Base-by-base conservation (phyloP, 192 early-diverging fungal species). In the Fimicolochytrium jonesii region DNA sequence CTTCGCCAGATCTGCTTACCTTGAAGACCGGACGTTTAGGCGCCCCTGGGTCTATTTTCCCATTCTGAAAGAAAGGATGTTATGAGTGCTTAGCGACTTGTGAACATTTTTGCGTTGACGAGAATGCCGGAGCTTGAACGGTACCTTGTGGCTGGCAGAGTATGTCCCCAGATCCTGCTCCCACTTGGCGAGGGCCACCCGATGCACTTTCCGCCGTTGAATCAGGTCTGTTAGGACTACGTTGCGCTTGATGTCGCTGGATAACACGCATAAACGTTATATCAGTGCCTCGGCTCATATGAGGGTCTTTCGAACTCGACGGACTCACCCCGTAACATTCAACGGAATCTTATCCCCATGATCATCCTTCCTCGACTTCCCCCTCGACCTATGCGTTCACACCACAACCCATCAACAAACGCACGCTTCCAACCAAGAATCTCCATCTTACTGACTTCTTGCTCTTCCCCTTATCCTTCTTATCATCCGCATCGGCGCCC, bases 11-110 rank as follows among this genome's bases (percentile, higher is more conserved):
- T n/a, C n/a, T n/a, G n/a, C 37, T 23, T 71, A 72, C 76, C 62
- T 76, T 81, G 59, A 78, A 81, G 17, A 81, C 18, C 1, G 74
- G 73, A 20, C 63, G 66, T 59, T 62, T 68, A 4, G 71, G 73
- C 31, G 45, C 33, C 10, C 58, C 60, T 17, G 56, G 31, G 7
- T 64, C 58, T n/a, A 44, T 64, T 6, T 70, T 63, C 1, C 53
- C 66, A 25, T 62, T 54, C 34, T 56, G 25, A 22, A 37, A 49
- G 2, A 55, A 41, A 57, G n/a, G n/a, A n/a, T n/a, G n/a, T n/a
- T n/a, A n/a, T n/a, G n/a, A n/a, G n/a, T n/a, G n/a, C n/a, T n/a
- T n/a, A n/a, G n/a, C n/a, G n/a, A n/a, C n/a, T n/a, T n/a, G n/a
- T n/a, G n/a, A n/a, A n/a, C n/a, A n/a, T n/a, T n/a, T n/a, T n/a